Evolutionary conservation across 805 yeast genomes (phyloP).

Genomic region (Wickerhamomyces rabaulensis): DNA sequence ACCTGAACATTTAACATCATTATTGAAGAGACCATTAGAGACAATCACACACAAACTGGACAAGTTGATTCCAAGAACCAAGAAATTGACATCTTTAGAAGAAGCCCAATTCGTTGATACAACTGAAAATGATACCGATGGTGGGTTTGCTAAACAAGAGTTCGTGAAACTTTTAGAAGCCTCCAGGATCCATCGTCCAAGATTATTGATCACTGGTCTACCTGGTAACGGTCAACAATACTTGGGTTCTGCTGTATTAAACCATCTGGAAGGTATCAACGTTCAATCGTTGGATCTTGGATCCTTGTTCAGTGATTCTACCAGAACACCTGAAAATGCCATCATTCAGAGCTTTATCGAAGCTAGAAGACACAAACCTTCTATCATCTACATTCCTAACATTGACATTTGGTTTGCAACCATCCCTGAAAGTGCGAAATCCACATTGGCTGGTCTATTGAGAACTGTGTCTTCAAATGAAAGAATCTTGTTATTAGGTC

Average conservation of each 20-base stretch:
- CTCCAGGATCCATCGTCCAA: constrained; percentile 76
- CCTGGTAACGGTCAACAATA: constrained; percentile 86
- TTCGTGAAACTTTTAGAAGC: constrained; percentile 42
- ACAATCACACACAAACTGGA: constrained; percentile 44
- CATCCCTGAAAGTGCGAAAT: constrained; percentile 61
- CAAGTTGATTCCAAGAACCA: constrained; percentile 54
- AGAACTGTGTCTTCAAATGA: constrained; percentile 68
- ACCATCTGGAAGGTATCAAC: constrained; percentile 83
- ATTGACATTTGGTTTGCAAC: constrained; percentile 71
- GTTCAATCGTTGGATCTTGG: constrained; percentile 83
- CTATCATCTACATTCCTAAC: constrained; percentile 79
- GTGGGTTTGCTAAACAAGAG: constrained; percentile 67
- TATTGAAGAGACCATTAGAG: constrained; percentile 49
- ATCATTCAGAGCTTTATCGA: constrained; percentile 82
- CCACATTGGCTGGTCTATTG: constrained; percentile 66
- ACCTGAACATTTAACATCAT: constrained; percentile 65
- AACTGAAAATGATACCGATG: constrained; percentile 49
- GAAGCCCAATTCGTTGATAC: constrained; percentile 64
- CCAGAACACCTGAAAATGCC: constrained; percentile 76
- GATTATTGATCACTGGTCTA: constrained; percentile 66
- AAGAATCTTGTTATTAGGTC: constrained; percentile 65
- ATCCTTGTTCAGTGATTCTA: constrained; percentile 68
- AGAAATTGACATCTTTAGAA: constrained; percentile 53
- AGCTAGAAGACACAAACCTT: constrained; percentile 84
- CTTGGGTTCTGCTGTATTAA: constrained; percentile 73